Evolutionary conservation across 306 rosid genomes (phyloP), one percentile per base, ranked within the genome.

Genomic region (Dalbergia cochinchinensis): DNA sequence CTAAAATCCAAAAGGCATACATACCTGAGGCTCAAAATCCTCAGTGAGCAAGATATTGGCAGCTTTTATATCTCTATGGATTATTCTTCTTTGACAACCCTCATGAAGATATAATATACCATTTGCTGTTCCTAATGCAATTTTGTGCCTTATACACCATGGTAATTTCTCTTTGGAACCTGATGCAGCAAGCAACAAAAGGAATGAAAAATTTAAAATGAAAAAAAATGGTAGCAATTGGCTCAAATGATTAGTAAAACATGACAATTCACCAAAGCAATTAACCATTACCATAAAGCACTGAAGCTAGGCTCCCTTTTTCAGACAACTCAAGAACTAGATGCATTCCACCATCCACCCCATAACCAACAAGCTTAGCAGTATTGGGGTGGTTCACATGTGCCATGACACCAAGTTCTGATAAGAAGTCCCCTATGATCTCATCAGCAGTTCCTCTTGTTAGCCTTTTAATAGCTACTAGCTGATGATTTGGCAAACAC

Each of bases 21-120:
- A 19, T 75, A 93, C 99, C 94, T 90, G 94, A 83, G 99, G 92
- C 83, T 89, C 98, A 77, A 76, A 93, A 11, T 91, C 89, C 78
- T 90, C 88, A 0, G 90, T 88, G 51, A 96, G 99, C 89, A 96
- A 88, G 81, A 96, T 90, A 80, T 96, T 96, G 26, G 99, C 97
- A 85, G 98, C 98, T 79, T 96, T 96, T 58, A 96, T 89, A 84
- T 96, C 99, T 87, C 98, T 93, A 67, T 96, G 99, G 61, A 96
- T 93, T 41, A 96, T 91, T 88, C 98, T 93, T 82, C 92, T 93
- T 63, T 89, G 98, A 82, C 98, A 93, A 64, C 90, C 94, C 79
- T 96, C 96, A 18, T 96, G 99, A 73, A 96, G 98, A 89, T 96
- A 96, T 1, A 87, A 67, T 68, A 96, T 72, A 22, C 99, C 99